Conservation (phyloP, 768 basidiomycete species). For the Boletus edulis region DNA sequence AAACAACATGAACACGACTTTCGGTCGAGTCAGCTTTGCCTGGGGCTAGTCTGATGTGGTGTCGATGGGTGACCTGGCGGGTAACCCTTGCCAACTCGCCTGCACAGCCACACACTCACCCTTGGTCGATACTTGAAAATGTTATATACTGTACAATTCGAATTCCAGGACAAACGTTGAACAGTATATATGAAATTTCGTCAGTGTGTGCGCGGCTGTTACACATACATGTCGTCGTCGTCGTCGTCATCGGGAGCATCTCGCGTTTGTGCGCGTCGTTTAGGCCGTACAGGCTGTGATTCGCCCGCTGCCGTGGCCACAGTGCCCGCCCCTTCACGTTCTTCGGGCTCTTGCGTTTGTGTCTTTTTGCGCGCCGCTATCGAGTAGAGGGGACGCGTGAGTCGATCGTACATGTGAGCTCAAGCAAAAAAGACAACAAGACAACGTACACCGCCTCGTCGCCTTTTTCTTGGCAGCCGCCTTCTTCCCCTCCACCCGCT, state of each 20-base stretch:
- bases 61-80: constrained; percentile 8
- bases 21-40: background rate
- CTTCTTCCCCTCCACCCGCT: constrained; percentile 79
- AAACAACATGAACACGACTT: background rate
- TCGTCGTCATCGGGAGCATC: background rate
- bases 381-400: background rate
- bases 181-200: no score
- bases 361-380: constrained; percentile 32
- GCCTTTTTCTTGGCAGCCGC: constrained; percentile 77
- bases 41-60: background rate
- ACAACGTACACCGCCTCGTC: constrained; percentile 40
- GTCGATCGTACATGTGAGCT: background rate
- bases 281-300: background rate
- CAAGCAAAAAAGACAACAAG: no score
- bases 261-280: constrained; percentile 5
- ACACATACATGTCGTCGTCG: constrained; percentile 4
- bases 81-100: no score
- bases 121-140: no score
- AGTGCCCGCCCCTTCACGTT: background rate
- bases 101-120: no score
- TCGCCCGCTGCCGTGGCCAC: background rate
- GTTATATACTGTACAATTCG: no score
- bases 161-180: no score
- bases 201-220: background rate
- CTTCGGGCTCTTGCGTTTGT: constrained; percentile 20